A percentile compares a stretch with the other conserved stretches of the same genome.
Conservation (phyloP, 2,329 filamentous ascomycete genomes). For the Rutstroemia sp. region DNA sequence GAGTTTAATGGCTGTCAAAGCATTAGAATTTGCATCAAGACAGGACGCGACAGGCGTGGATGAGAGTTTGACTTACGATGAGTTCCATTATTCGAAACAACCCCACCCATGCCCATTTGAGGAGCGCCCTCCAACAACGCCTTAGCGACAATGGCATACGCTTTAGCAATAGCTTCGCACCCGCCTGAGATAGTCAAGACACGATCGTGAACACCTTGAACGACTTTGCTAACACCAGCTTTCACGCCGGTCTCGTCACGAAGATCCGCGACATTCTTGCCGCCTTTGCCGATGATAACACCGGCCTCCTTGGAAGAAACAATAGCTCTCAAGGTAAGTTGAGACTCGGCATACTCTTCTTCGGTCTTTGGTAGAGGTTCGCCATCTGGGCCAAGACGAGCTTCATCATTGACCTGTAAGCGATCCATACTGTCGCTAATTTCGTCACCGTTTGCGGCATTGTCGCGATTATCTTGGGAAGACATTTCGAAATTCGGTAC, state of each 20-base stretch:
- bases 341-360: conserved; percentile 88
- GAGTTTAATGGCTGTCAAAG: conserved; percentile 73
- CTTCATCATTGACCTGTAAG: conserved; percentile 57
- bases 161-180: conserved; percentile 80
- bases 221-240: conserved; percentile 97
- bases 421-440: conserved; percentile 56
- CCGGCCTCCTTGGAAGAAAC: conserved; percentile 98
- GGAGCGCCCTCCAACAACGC: conserved; percentile 89
- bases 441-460: conserved; percentile 36
- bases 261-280: conserved; percentile 96
- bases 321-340: conserved; percentile 91
- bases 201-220: conserved; percentile 93
- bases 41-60: too few species aligned
- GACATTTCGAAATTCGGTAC: conserved; percentile 23
- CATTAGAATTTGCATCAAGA: not conserved
- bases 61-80: conserved; percentile 63
- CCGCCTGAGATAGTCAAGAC: conserved; percentile 92
- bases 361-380: conserved; percentile 84
- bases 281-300: conserved; percentile 97
- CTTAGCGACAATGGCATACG: conserved; percentile 88
- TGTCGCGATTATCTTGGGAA: conserved; percentile 26
- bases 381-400: conserved; percentile 62
- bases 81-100: conserved; percentile 80
- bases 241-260: conserved; percentile 97
- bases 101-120: conserved; percentile 90